phyloP scores from a whole-genome alignment of 169 alveolate genomes.

The Cryptosporidium sp. region DNA sequence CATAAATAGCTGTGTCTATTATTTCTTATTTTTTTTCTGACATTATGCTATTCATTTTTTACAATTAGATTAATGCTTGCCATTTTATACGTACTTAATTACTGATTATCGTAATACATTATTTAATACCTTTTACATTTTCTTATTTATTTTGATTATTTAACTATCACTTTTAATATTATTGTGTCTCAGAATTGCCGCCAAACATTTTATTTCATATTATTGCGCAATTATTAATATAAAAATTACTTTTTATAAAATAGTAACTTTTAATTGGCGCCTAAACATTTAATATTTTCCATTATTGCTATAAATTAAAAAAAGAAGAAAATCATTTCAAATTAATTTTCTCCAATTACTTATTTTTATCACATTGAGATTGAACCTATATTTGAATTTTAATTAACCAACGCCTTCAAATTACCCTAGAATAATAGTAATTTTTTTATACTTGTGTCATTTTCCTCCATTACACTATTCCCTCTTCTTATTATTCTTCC shows the following conservation, averaged over 20 bases:
- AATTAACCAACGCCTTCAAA: no score
- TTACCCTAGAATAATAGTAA: no score
- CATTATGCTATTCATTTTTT: conserved; percentile 9
- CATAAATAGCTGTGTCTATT: conserved; percentile 56
- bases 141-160: background rate
- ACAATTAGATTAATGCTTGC: background rate
- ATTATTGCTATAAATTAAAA: no score
- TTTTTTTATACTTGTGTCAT: no score
- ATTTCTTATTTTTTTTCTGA: background rate
- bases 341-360: no score
- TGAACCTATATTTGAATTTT: no score
- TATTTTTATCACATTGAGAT: no score
- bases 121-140: background rate
- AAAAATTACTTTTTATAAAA: no score
- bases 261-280: background rate
- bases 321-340: no score
- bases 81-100: conserved; percentile 19
- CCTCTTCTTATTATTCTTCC: no score
- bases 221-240: background rate
- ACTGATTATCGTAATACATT: background rate
- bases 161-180: background rate
- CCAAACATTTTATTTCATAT: background rate
- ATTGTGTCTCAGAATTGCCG: background rate
- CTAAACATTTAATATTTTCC: no score
- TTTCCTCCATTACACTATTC: no score